These are phyloP conservation scores for Magnolia officinalis DNA, from an alignment of 164 flowering plant genomes.

Conservation along the genomic window DNA sequence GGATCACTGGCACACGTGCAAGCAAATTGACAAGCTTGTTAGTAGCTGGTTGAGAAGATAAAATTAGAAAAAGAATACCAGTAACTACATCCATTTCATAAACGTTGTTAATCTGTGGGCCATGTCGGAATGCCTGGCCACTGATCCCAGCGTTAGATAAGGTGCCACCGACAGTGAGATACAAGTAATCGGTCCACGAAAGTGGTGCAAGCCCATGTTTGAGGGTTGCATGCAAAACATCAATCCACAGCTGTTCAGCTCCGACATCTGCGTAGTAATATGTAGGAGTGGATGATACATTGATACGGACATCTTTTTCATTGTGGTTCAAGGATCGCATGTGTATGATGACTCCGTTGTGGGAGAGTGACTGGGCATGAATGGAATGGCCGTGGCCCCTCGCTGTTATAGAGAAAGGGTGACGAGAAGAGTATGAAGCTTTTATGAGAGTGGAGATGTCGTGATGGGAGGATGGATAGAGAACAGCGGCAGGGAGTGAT, in stretches of 20 bases:
- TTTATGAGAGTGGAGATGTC: conserved; percentile 50
- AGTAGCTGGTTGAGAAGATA: too few species aligned
- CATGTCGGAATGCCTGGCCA: conserved; percentile 69
- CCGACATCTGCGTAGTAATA: conserved; percentile 61
- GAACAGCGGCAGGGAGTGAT: conserved; percentile 44
- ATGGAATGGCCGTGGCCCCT: conserved; percentile 73
- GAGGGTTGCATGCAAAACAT: conserved; percentile 50
- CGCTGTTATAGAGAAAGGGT: conserved; percentile 54
- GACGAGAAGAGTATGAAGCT: conserved; percentile 23
- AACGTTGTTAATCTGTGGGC: conserved; percentile 89
- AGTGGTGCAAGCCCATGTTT: conserved; percentile 68
- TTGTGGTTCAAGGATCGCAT: conserved; percentile 45
- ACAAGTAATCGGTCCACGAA: conserved; percentile 89
- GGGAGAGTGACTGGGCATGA: conserved; percentile 73
- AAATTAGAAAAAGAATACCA: conserved; percentile 28
- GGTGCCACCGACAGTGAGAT: conserved; percentile 87
- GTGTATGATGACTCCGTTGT: conserved; percentile 67
- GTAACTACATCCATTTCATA: conserved; percentile 75
- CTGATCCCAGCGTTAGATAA: conserved; percentile 89
- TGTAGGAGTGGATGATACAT: conserved; percentile 23
- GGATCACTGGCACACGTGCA: too few species aligned
- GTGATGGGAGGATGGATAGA: conserved; percentile 44
- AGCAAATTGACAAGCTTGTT: too few species aligned
- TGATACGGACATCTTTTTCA: conserved; percentile 19
- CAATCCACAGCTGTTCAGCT: conserved; percentile 74